phyloP scores from a whole-genome alignment of 768 basidiomycete genomes.

The Naganishia antarctica region DNA sequence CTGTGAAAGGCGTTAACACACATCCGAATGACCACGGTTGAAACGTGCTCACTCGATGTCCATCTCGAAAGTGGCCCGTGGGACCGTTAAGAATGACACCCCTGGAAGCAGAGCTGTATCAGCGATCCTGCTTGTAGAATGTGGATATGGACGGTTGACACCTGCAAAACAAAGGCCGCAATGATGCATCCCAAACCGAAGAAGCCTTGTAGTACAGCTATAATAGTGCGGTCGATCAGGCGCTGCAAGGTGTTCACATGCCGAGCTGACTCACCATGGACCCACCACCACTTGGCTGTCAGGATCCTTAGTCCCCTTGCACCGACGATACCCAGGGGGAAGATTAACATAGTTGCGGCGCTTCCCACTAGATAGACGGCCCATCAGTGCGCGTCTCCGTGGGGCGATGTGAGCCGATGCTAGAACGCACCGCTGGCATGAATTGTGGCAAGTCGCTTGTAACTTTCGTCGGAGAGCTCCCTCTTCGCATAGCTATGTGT shows the following conservation, averaged over 20 bases:
- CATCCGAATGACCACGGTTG: background rate
- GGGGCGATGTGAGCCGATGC: background rate
- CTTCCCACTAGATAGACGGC: too few relatives aligned
- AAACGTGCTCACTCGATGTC: background rate
- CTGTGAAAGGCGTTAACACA: background rate
- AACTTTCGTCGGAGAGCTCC: background rate
- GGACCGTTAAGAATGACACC: slow-evolving; percentile 11
- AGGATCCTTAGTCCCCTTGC: slow-evolving; percentile 1
- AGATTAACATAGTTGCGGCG: slow-evolving; percentile 16
- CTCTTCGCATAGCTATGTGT: background rate
- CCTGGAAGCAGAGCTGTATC: too few relatives aligned
- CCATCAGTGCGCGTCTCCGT: background rate
- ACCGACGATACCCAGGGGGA: background rate
- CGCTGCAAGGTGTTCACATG: too few relatives aligned
- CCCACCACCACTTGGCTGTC: slow-evolving; percentile 17
- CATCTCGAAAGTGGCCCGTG: background rate
- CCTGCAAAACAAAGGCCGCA: slow-evolving; percentile 2
- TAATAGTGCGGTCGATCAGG: background rate
- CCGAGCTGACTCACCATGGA: slow-evolving; percentile 12
- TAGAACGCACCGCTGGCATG: slow-evolving; percentile 6
- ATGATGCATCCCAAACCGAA: slow-evolving; percentile 11
- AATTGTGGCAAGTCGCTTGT: background rate
- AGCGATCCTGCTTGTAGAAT: too few relatives aligned
- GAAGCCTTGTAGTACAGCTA: slow-evolving; percentile 9
- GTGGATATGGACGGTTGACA: too few relatives aligned